Conservation (phyloP, 257 asterid genomes). For the Vinca minor region DNA sequence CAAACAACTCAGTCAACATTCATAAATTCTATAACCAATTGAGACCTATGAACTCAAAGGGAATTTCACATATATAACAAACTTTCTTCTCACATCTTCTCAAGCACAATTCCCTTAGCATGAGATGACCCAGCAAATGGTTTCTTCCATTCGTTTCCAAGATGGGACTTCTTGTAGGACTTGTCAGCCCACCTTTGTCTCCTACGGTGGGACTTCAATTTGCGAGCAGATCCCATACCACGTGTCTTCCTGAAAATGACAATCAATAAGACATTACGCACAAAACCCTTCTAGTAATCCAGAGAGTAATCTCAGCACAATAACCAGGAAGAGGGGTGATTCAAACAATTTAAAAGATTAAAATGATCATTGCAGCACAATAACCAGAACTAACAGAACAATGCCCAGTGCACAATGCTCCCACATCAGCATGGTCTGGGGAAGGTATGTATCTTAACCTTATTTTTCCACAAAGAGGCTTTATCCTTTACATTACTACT, state of each 20-base stretch:
- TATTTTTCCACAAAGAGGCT: too few relatives aligned
- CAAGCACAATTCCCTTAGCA: conserved; percentile 76
- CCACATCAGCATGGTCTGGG: too few relatives aligned
- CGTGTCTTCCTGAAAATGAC: conserved; percentile 48
- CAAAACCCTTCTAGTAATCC: too few relatives aligned
- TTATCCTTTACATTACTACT: too few relatives aligned
- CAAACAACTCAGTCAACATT: not conserved
- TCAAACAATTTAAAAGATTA: too few relatives aligned
- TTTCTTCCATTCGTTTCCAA: conserved; percentile 76
- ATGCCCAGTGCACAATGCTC: too few relatives aligned
- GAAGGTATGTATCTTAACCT: too few relatives aligned
- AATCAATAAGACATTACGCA: not conserved
- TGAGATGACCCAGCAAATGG: conserved; percentile 84
- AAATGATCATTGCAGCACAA: too few relatives aligned
- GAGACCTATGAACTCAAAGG: not conserved
- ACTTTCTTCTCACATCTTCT: conserved; percentile 45
- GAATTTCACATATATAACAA: not conserved
- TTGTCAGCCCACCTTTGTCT: conserved; percentile 76
- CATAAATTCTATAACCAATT: too few relatives aligned
- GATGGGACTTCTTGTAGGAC: conserved; percentile 70
- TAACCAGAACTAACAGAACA: too few relatives aligned
- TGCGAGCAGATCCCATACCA: conserved; percentile 87
- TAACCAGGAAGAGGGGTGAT: not conserved
- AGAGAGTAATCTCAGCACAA: not conserved
- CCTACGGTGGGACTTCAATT: conserved; percentile 64